These are phyloP conservation scores for Wickerhamomyces tratensis DNA, from an alignment of 805 yeast genomes.

Conservation along the genomic window DNA sequence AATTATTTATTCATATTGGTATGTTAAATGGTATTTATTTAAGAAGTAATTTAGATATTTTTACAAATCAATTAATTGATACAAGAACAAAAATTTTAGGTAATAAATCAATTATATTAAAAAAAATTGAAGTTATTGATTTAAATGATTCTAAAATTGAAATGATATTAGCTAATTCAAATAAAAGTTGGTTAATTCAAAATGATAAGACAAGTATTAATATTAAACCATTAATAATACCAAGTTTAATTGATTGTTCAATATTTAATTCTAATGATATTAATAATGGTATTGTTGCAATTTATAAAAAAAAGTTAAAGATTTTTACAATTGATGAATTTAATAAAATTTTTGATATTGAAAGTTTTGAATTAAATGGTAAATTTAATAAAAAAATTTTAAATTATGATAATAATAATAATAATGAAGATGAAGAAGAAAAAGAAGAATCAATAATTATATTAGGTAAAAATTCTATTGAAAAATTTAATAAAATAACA, in stretches of 20 bases:
- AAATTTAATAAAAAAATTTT: slow-evolving; percentile 36
- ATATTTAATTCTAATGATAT: slow-evolving; percentile 57
- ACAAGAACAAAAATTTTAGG: slow-evolving; percentile 71
- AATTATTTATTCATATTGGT: slow-evolving; percentile 64
- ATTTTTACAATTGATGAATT: slow-evolving; percentile 45
- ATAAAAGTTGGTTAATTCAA: slow-evolving; percentile 24
- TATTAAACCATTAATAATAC: slow-evolving; percentile 19
- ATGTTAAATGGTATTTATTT: slow-evolving; percentile 77
- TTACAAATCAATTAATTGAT: slow-evolving; percentile 53
- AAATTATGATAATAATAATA: slow-evolving; percentile 10
- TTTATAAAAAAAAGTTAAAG: slow-evolving; percentile 38
- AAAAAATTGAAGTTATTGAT: slow-evolving; percentile 2
- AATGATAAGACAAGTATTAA: slow-evolving; percentile 12
- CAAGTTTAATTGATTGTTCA: slow-evolving; percentile 32
- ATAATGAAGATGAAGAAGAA: too few species aligned
- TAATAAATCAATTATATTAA: slow-evolving; percentile 45
- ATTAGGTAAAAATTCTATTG: slow-evolving; percentile 6
- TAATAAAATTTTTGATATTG: slow-evolving; percentile 22
- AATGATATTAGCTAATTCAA: slow-evolving; percentile 21
- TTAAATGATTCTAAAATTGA: slow-evolving; percentile 6
- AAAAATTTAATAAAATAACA: slow-evolving; percentile 5
- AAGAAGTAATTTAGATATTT: slow-evolving; percentile 43
- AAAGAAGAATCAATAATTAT: slow-evolving; percentile 11
- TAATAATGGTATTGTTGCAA: slow-evolving; percentile 53
- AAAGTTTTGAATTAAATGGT: slow-evolving; percentile 34